A percentile compares a stretch with the other conserved stretches of the same genome.
Conservation (phyloP, 768 basidiomycete genomes). For the Lenzites betulinus region DNA sequence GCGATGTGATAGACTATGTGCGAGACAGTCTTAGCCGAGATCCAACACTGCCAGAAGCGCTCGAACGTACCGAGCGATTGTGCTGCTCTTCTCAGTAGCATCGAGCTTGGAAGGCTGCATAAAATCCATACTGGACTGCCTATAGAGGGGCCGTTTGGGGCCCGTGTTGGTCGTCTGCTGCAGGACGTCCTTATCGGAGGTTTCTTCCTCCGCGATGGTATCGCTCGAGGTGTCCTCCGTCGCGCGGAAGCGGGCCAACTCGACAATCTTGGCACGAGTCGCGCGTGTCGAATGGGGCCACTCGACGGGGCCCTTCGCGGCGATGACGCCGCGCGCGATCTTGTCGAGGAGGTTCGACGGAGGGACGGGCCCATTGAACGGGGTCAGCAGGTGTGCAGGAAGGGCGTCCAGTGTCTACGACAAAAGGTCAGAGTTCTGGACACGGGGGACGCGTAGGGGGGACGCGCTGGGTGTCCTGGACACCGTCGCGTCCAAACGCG, state of each 20-base stretch:
- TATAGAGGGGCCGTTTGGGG: conserved; percentile 61
- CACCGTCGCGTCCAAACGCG: conserved; percentile 1
- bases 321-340: conserved; percentile 74
- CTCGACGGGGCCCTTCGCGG: conserved; percentile 73
- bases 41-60: conserved; percentile 8
- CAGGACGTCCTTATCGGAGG: conserved; percentile 44
- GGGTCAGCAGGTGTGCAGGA: conserved; percentile 82
- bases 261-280: conserved; percentile 80
- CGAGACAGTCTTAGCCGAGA: conserved; percentile 21
- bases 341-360: conserved; percentile 87
- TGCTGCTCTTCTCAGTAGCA: conserved; percentile 52
- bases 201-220: conserved; percentile 50
- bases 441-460: conserved; percentile 14
- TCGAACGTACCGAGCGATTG: conserved; percentile 63
- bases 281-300: conserved; percentile 85
- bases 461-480: conserved; percentile 5
- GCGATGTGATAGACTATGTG: conserved; percentile 61
- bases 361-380: conserved; percentile 82
- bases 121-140: conserved; percentile 89
- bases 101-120: conserved; percentile 54
- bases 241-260: conserved; percentile 68
- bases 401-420: conserved; percentile 78
- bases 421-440: conserved; percentile 8
- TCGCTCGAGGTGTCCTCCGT: conserved; percentile 48
- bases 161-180: conserved; percentile 52